These are phyloP conservation scores for Durotheca rogersii DNA, from an alignment of 495 filamentous ascomycete species.

Conservation along the genomic window DNA sequence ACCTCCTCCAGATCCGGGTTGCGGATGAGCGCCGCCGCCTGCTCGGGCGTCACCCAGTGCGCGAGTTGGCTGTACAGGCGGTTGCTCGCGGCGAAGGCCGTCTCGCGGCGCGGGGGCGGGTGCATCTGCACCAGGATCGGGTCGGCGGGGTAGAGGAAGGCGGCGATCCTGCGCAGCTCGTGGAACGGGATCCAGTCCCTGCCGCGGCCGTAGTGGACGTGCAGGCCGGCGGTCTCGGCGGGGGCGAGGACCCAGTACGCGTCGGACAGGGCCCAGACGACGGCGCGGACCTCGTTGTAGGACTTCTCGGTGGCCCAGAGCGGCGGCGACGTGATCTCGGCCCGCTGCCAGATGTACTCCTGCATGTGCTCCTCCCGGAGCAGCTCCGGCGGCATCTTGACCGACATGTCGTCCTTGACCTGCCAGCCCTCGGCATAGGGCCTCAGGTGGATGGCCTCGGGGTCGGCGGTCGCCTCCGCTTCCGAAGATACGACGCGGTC, in stretches of 20 bases:
- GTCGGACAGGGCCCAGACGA: neutral
- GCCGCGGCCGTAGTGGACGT: constrained; percentile 22
- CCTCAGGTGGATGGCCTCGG: neutral
- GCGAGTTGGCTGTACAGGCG: constrained; percentile 10
- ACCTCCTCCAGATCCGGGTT: neutral
- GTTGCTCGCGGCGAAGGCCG: constrained; percentile 5
- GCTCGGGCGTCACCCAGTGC: neutral
- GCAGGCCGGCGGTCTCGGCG: constrained; percentile 1
- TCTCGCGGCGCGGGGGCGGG: constrained; percentile 4
- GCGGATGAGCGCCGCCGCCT: neutral
- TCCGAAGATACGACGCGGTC: constrained; percentile 4
- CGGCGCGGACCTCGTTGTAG: constrained; percentile 8
- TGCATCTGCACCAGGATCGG: constrained; percentile 23
- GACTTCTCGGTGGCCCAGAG: constrained; percentile 18
- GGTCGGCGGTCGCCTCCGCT: neutral
- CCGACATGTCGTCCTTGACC: constrained; percentile 1
- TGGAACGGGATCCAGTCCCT: constrained; percentile 2
- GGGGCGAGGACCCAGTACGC: constrained; percentile 12
- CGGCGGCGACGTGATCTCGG: constrained; percentile 13
- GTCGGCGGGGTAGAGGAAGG: constrained; percentile 24
- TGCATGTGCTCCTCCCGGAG: neutral
- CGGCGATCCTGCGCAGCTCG: constrained; percentile 9
- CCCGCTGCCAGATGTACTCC: neutral
- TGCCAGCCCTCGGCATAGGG: neutral
- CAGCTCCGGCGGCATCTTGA: neutral